Conservation (phyloP, 2,329 filamentous ascomycete genomes). For the Ceratocystis lukuohia region DNA sequence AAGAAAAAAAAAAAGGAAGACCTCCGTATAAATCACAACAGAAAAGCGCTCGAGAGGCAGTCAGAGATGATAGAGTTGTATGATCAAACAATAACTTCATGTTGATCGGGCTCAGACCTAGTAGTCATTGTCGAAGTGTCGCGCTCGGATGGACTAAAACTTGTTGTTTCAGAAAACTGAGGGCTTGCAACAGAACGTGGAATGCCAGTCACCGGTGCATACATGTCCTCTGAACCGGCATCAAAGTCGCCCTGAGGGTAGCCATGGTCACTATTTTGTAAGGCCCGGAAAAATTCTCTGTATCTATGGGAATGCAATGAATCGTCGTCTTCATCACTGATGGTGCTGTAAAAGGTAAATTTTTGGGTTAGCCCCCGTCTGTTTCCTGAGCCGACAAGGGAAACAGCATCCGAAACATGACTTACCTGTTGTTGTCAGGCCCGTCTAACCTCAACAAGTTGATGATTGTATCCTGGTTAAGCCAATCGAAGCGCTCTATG, state of each 20-base stretch:
- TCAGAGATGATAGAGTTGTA: background rate
- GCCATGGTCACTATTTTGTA: background rate
- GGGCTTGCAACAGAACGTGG: slow-evolving; percentile 1
- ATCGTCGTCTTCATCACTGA: slow-evolving; percentile 1
- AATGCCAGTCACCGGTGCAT: background rate
- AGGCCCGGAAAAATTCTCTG: background rate
- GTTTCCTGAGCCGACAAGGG: background rate
- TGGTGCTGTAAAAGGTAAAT: background rate
- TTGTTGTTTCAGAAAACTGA: background rate
- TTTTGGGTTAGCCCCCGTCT: background rate
- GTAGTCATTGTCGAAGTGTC: background rate
- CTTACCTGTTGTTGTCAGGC: slow-evolving; percentile 1
- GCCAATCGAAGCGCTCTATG: slow-evolving; percentile 16
- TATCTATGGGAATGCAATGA: background rate
- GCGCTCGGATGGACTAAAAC: background rate
- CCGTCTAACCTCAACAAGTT: background rate
- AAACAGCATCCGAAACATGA: background rate
- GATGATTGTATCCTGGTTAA: slow-evolving; percentile 7
- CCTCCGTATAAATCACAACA: background rate
- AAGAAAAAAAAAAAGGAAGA: background rate
- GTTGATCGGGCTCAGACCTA: background rate
- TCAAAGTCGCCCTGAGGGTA: background rate
- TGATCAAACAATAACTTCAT: background rate
- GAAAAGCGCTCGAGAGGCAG: background rate
- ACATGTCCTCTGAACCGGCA: background rate